Conservation (phyloP, 805 yeast genomes). For the Priceomyces medius region DNA sequence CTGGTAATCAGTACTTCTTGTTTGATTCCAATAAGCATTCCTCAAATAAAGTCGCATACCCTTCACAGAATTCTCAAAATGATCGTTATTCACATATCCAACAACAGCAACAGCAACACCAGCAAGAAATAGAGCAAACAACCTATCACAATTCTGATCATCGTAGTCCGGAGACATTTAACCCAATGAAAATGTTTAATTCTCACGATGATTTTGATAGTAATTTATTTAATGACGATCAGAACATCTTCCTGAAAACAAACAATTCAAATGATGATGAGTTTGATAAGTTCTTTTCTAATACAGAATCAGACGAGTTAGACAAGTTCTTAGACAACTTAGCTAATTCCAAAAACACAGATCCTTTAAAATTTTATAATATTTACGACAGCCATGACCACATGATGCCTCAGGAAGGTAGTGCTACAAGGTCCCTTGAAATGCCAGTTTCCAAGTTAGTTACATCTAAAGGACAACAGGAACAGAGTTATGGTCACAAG, state of each 20-base stretch:
- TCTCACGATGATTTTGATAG: neutral
- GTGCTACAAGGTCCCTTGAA: constrained; percentile 5
- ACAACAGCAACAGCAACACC: neutral
- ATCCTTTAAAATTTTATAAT: constrained; percentile 33
- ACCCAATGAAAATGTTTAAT: neutral
- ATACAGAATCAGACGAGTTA: constrained; percentile 38
- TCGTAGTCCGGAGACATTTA: neutral
- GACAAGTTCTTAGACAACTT: constrained; percentile 42
- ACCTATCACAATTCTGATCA: neutral
- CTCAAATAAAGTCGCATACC: neutral
- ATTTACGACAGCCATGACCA: constrained; percentile 11
- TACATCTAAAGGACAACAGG: neutral
- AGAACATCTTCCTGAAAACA: neutral
- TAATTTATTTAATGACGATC: neutral
- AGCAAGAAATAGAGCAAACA: neutral
- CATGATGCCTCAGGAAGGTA: constrained; percentile 1
- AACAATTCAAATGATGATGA: constrained; percentile 19
- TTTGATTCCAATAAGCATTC: neutral
- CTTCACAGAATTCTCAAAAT: neutral
- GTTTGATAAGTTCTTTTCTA: constrained; percentile 35
- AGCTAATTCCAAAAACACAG: constrained; percentile 25
- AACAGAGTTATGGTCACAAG: constrained; percentile 10
- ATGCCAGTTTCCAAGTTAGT: neutral
- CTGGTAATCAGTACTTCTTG: constrained; percentile 6
- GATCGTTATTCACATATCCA: neutral